Evolutionary conservation across 2,329 filamentous ascomycete genomes (phyloP), one percentile per base, ranked within the genome.

Genomic region (Macrophomina tecta): DNA sequence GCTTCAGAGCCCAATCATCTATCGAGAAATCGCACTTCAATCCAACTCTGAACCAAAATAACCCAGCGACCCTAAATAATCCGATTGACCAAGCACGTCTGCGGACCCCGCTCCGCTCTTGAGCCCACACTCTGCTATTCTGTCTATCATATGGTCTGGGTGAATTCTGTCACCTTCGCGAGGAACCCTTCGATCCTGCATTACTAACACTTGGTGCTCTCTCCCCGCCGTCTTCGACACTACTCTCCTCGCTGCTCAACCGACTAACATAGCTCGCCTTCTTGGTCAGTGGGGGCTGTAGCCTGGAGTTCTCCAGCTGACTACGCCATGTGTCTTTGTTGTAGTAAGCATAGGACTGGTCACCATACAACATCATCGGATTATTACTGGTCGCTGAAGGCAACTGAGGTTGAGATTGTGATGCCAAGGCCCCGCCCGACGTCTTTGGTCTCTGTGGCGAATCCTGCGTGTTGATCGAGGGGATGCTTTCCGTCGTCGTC

Each of bases 91-190:
- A 23, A 23, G 23, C 23, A 23, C 23, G 23, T 23, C 23, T 23
- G 23, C 23, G 23, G 23, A 23, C 23, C 23, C 23, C 23, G 23
- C 23, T 23, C 23, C 23, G 23, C 23, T 23, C 23, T 23, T 18
- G 56, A 69, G 36, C 64, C 66, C 14, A 66, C 46, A 56, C 49
- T 71, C 48, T 75, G 78, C 71, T 83, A 92, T 53, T 81, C 83
- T 42, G 84, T 84, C 75, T 90, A 92, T n/a, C 89, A 82, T 69
- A 91, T 76, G 68, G 82, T 82, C 73, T 87, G 86, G 68, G 81
- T 83, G 60, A 81, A 82, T 11, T 81, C 83, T 73, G 87, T 85
- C 63, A 80, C 82, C 49, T 81, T 83, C 1, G 86, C 85, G 69
- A 86, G 86, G 70, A 92, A 92, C 68, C 88, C 87, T 23, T 78